Percentiles rank a stretch among this genome's conserved stretches.
Conservation (phyloP, 2,329 filamentous ascomycete species). For the Aspergillus caelatus region DNA sequence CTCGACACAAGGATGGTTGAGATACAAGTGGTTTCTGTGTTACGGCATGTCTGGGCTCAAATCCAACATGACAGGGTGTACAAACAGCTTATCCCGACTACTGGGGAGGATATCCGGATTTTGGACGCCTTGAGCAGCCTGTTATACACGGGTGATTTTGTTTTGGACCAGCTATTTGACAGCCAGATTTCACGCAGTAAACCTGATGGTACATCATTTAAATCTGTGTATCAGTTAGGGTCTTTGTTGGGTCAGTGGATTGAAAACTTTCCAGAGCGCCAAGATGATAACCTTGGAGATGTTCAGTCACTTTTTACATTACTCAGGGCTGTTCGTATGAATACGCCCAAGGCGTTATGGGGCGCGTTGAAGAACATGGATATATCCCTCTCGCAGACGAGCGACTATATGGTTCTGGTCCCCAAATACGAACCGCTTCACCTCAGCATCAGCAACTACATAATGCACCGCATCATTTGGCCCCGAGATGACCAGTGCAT, state of each 20-base stretch:
- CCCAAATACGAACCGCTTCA: not conserved
- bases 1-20: constrained; percentile 19
- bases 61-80: constrained; percentile 33
- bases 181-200: not conserved
- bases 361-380: not conserved
- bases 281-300: not conserved
- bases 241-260: not conserved
- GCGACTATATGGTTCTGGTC: not conserved
- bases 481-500: not conserved
- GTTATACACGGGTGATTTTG: not conserved
- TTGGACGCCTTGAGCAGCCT: constrained; percentile 3
- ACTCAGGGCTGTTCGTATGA: not conserved
- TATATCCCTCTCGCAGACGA: not conserved
- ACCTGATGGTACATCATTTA: not conserved
- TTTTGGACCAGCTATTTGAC: constrained; percentile 4
- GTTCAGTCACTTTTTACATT: constrained; percentile 2
- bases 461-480: not conserved
- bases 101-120: not conserved
- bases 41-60: constrained; percentile 32
- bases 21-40: constrained; percentile 33
- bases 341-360: not conserved
- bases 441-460: not conserved
- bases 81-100: constrained; percentile 18
- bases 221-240: not conserved
- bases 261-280: not conserved